Evolutionary conservation across 768 basidiomycete species (phyloP), one percentile per base, ranked within the genome.

Genomic region (Rhizopogon vinicolor): DNA sequence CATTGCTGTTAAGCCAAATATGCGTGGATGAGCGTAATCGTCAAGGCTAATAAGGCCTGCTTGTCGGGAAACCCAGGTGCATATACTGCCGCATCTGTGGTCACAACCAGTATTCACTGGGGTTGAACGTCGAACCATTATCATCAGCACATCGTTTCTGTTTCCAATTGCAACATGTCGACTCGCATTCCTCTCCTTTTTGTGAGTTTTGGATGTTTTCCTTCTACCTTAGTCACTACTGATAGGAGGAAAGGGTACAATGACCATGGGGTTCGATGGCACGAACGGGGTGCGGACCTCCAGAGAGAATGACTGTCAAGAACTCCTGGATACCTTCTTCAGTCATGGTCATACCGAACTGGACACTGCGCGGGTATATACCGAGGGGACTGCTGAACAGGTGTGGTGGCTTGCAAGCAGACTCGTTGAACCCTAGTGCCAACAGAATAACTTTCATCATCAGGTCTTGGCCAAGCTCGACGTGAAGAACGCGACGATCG

Each of bases 311-410:
- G 68, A 74, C 41, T 74, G 72, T 52, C 76, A 79, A 56, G 72
- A 74, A 42, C 74, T 83, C 48, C 56, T 83, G 45, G 72, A 81
- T 31, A 61, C 68, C 3, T 79, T 78, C 65, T 68, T 75, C 44
- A 59, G 61, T 13, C 64, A 74, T 42, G 78, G 78, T 3, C 70
- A 78, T 53, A 69, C 60, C 7, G 76, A 79, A 60, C 65, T 84
- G 22, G 83, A 85, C 55, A 79, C 80, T 0, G 77, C 82, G 8
- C 72, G 80, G 16, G 60, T 72, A 6, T 84, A 86, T 54, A 72
- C 68, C 10, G 73, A 72, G 25, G 81, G 83, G 1, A 83, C 83
- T 0, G 81, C 82, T 7, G 84, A 87, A 63, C 72, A 74, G 63
- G 80, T 77, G 39, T 9, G 68, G 49, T 2, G 28, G 7, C 9